These are phyloP conservation scores for Monilinia fructicola DNA, from an alignment of 2,329 filamentous ascomycete species.

Conservation along the genomic window DNA sequence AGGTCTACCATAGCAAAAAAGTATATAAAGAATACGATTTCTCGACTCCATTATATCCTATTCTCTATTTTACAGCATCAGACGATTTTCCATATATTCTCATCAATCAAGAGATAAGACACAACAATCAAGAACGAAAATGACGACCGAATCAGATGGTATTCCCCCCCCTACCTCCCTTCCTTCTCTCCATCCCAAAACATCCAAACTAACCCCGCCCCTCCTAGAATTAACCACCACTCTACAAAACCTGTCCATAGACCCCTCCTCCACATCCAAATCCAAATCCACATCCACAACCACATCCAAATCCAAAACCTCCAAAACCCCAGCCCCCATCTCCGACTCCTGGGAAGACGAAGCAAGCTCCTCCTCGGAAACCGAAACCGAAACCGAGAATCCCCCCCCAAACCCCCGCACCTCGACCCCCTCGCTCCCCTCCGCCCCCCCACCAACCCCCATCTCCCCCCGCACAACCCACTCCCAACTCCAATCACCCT, in stretches of 20 bases:
- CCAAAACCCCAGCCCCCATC: slow-evolving; percentile 43
- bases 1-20: too few relatives aligned
- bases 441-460: slow-evolving; percentile 19
- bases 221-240: slow-evolving; percentile 35
- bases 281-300: slow-evolving; percentile 34
- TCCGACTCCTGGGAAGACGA: slow-evolving; percentile 81
- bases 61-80: too few relatives aligned
- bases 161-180: background rate
- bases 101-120: too few relatives aligned
- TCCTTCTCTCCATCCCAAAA: background rate
- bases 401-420: slow-evolving; percentile 32
- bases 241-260: slow-evolving; percentile 31
- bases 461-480: slow-evolving; percentile 10
- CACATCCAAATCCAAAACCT: slow-evolving; percentile 40
- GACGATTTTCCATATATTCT: too few relatives aligned
- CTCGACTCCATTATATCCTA: too few relatives aligned
- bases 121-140: too few relatives aligned
- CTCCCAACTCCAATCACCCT: background rate
- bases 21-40: too few relatives aligned
- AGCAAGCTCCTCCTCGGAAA: slow-evolving; percentile 43
- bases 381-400: slow-evolving; percentile 13
- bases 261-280: slow-evolving; percentile 33
- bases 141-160: slow-evolving; percentile 22
- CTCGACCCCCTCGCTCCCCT: slow-evolving; percentile 24
- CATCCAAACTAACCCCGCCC: background rate